Evolutionary conservation across 2,329 filamentous ascomycete species (phyloP).

Genomic region (Gnomoniopsis sp.): DNA sequence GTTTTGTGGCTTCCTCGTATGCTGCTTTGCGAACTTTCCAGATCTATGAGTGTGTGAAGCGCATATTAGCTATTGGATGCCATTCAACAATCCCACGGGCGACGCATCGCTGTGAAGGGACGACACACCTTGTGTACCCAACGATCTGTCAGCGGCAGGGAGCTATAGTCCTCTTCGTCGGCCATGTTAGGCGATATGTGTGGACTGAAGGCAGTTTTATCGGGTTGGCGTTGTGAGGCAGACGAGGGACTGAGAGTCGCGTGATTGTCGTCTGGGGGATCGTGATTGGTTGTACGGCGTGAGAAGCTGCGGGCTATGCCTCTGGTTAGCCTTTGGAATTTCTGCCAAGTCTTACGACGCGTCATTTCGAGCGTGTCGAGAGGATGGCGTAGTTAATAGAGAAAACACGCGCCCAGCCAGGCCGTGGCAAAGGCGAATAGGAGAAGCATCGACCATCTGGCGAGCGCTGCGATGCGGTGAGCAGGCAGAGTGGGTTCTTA

Average conservation of each 20-base stretch:
- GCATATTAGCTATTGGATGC: neutral
- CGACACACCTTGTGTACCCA: slow-evolving; percentile 72
- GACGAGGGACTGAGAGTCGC: neutral
- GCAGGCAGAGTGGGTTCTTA: slow-evolving; percentile 11
- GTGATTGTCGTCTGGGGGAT: neutral
- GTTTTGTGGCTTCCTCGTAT: slow-evolving; percentile 88
- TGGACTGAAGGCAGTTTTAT: neutral
- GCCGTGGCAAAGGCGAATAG: neutral
- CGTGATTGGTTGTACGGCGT: neutral
- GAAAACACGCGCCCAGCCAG: neutral
- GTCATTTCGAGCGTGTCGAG: neutral
- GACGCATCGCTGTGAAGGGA: neutral
- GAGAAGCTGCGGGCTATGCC: slow-evolving; percentile 13
- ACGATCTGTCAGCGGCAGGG: slow-evolving; percentile 73
- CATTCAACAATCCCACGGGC: neutral
- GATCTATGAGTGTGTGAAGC: slow-evolving; percentile 46
- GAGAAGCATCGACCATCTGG: neutral
- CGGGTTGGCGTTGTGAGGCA: neutral
- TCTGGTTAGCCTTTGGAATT: slow-evolving; percentile 13
- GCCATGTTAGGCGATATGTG: slow-evolving; percentile 54
- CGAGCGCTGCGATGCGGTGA: slow-evolving; percentile 1
- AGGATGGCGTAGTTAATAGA: neutral
- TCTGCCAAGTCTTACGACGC: slow-evolving; percentile 10
- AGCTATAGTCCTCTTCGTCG: slow-evolving; percentile 79
- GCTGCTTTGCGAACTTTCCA: slow-evolving; percentile 97